Conservation (phyloP, 257 asterid species). For the Rehmannia glutinosa region DNA sequence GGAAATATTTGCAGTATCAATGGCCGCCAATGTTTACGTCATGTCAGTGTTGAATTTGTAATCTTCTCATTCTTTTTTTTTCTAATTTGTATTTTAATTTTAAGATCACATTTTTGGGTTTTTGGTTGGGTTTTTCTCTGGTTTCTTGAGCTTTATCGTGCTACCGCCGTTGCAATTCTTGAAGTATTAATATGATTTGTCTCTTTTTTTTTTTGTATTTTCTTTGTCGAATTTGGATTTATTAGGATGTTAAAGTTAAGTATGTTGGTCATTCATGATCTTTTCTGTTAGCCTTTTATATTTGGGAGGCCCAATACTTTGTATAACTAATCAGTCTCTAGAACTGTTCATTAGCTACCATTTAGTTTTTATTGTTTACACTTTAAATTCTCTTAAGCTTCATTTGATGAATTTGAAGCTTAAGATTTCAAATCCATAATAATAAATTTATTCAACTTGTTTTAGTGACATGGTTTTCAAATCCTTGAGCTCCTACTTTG, state of each 20-base stretch:
- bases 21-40: conserved; percentile 69
- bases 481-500: too few relatives aligned
- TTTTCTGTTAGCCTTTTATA: not conserved
- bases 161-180: not conserved
- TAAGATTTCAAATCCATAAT: too few relatives aligned
- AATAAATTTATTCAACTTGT: too few relatives aligned
- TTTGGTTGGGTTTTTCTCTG: not conserved
- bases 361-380: not conserved
- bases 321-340: not conserved
- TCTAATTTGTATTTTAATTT: too few relatives aligned
- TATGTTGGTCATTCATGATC: not conserved
- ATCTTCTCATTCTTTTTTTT: not conserved
- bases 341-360: not conserved
- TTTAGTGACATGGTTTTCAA: too few relatives aligned
- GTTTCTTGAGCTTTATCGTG: not conserved
- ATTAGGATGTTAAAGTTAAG: not conserved
- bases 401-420: too few relatives aligned
- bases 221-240: not conserved
- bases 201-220: not conserved
- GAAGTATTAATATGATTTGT: not conserved
- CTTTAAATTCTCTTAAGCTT: too few relatives aligned
- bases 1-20: conserved; percentile 11
- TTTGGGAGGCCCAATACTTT: not conserved
- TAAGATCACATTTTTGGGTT: not conserved
- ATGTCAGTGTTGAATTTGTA: conserved; percentile 42